Evolutionary conservation across 192 early-diverging fungal species (phyloP).

Genomic region (Linderina pennispora): DNA sequence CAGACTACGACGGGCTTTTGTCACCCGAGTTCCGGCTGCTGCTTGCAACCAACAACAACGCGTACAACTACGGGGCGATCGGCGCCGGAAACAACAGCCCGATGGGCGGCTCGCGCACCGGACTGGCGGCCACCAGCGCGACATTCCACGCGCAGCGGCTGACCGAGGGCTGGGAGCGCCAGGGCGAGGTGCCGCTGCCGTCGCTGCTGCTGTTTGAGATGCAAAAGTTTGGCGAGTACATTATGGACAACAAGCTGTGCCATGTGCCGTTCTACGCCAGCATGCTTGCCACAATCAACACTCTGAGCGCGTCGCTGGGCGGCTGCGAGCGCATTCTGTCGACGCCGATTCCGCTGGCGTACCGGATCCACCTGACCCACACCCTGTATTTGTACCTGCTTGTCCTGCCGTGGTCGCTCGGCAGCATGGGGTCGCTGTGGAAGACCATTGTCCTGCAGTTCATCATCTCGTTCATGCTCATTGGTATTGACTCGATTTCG

Average conservation of each 20-base stretch:
- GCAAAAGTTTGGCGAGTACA: conserved; percentile 47
- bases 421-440: conserved; percentile 44
- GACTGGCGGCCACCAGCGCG: not conserved
- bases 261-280: conserved; percentile 33
- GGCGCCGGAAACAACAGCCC: conserved; percentile 8
- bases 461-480: conserved; percentile 64
- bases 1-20: conserved; percentile 61
- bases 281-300: conserved; percentile 48
- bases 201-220: conserved; percentile 58
- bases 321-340: conserved; percentile 77
- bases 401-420: conserved; percentile 76
- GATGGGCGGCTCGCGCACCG: not conserved
- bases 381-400: conserved; percentile 69
- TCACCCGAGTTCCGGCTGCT: conserved; percentile 39
- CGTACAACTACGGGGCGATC: conserved; percentile 30
- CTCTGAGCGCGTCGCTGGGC: conserved; percentile 53
- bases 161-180: conserved; percentile 34
- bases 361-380: conserved; percentile 86
- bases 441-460: conserved; percentile 62
- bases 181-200: conserved; percentile 36
- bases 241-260: conserved; percentile 44
- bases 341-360: conserved; percentile 85
- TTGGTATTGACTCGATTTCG: conserved; percentile 84
- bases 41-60: conserved; percentile 22
- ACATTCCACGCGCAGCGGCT: conserved; percentile 12